phyloP scores from a whole-genome alignment of 108 stramenopile species.

The Nitzschia sp. region DNA sequence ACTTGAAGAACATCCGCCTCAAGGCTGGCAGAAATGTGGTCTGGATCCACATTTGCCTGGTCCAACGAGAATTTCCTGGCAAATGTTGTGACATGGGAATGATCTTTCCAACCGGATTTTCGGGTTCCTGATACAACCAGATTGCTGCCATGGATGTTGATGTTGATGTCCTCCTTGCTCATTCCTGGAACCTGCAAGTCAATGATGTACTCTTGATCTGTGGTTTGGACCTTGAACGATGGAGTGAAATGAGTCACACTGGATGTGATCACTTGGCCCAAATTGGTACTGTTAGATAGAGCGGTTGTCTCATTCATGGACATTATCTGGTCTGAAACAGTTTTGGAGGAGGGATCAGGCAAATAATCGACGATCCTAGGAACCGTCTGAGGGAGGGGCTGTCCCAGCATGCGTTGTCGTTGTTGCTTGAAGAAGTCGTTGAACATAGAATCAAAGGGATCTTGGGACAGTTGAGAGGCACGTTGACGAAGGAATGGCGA shows the following conservation, averaged over 20 bases:
- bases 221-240: background rate
- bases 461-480: background rate
- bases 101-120: background rate
- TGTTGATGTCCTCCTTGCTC: constrained; percentile 1
- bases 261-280: no score
- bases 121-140: constrained; percentile 7
- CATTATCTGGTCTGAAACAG: no score
- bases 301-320: no score
- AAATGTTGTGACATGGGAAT: constrained; percentile 5
- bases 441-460: background rate
- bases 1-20: constrained; percentile 24
- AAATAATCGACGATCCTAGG: no score
- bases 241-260: no score
- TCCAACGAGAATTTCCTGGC: constrained; percentile 16
- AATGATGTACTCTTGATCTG: background rate
- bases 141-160: background rate
- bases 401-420: no score
- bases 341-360: no score
- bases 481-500: background rate
- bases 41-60: constrained; percentile 1
- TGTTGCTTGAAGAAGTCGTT: no score
- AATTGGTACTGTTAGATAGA: no score
- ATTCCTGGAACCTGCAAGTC: constrained; percentile 9
- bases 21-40: constrained; percentile 15
- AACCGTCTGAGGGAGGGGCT: no score